Evolutionary conservation across 2,329 filamentous ascomycete genomes (phyloP).

Genomic region (Penicillium sp.): DNA sequence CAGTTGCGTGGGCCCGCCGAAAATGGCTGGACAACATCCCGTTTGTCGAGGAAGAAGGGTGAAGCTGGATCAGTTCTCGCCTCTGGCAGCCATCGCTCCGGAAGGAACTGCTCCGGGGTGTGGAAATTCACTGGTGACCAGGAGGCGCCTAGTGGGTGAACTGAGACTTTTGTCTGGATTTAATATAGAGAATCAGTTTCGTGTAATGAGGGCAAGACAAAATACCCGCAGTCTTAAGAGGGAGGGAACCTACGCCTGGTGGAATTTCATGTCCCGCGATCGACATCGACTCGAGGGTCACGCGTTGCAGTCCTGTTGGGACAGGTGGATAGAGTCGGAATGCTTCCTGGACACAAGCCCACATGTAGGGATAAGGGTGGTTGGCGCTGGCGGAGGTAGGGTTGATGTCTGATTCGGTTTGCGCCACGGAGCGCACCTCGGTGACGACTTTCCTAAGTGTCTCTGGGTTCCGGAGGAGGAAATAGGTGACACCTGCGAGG

Average conservation of each 20-base stretch:
- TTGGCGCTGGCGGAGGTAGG: constrained; percentile 21
- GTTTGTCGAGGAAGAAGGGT: constrained; percentile 44
- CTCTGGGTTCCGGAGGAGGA: constrained; percentile 39
- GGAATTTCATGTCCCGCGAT: too few species aligned
- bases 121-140: constrained; percentile 47
- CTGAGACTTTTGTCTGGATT: constrained; percentile 42
- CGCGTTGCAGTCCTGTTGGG: constrained; percentile 16
- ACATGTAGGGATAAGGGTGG: constrained; percentile 37
- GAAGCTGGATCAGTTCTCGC: constrained; percentile 15
- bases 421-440: constrained; percentile 40
- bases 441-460: constrained; percentile 31
- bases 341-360: constrained; percentile 43
- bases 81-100: constrained; percentile 48
- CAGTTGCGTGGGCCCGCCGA: constrained; percentile 51
- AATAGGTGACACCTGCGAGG: constrained; percentile 44
- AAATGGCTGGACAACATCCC: constrained; percentile 51
- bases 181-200: neutral
- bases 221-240: neutral
- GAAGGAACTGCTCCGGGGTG: constrained; percentile 46
- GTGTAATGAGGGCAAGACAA: neutral
- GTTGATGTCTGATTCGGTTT: constrained; percentile 31
- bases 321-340: constrained; percentile 43
- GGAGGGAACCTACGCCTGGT: neutral
- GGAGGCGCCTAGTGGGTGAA: constrained; percentile 48
- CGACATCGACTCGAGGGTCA: neutral